Evolutionary conservation across 1,284 basidiomycete species (phyloP).

Genomic region (Melanopsichium pennsylvanicum): DNA sequence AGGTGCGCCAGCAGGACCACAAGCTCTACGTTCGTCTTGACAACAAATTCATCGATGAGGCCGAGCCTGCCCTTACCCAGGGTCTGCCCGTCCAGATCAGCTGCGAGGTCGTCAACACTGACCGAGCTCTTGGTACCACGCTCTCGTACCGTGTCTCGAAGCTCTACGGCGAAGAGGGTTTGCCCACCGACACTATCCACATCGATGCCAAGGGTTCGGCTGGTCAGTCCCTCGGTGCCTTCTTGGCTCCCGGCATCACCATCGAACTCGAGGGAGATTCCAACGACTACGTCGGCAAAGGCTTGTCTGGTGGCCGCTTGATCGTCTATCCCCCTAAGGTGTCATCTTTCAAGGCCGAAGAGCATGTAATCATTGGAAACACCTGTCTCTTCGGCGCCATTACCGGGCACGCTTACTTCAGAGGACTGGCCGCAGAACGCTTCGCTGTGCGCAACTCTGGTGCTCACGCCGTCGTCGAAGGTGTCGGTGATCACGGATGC

Average conservation of each 20-base stretch:
- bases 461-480: conserved; percentile 62
- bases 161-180: conserved; percentile 61
- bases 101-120: conserved; percentile 63
- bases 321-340: conserved; percentile 62
- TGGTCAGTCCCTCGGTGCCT: conserved; percentile 61
- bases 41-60: conserved; percentile 65
- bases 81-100: conserved; percentile 63
- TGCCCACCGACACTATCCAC: conserved; percentile 62
- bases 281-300: conserved; percentile 61
- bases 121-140: conserved; percentile 62
- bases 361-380: conserved; percentile 62
- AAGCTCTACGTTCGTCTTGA: conserved; percentile 61
- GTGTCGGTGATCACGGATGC: conserved; percentile 56
- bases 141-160: conserved; percentile 63
- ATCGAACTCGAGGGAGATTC: conserved; percentile 61
- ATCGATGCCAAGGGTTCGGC: conserved; percentile 62
- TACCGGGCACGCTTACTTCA: conserved; percentile 58
- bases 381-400: conserved; percentile 54
- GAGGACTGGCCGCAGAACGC: conserved; percentile 60
- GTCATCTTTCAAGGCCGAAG: conserved; percentile 62
- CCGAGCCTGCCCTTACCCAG: conserved; percentile 58
- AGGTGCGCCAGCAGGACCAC: conserved; percentile 64
- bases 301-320: conserved; percentile 55
- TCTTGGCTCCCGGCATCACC: conserved; percentile 62
- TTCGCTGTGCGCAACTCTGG: conserved; percentile 65